These are phyloP conservation scores for Stellera chamaejasme DNA, from an alignment of 345 rosid species.

Conservation along the genomic window DNA sequence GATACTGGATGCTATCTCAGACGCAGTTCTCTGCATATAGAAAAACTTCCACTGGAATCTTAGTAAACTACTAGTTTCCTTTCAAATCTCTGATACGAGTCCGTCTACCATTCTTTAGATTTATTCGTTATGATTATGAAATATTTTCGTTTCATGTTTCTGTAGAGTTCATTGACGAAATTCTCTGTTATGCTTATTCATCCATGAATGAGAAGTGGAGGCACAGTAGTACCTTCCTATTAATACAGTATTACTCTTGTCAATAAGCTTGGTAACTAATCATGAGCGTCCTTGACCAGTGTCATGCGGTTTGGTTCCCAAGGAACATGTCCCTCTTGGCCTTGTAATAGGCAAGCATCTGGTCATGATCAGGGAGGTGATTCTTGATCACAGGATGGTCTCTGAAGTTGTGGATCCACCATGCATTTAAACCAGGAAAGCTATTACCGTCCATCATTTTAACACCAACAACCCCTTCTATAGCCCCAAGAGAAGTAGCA, in stretches of 20 bases:
- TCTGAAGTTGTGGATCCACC: constrained; percentile 31
- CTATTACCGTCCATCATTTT: constrained; percentile 17
- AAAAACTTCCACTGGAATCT: neutral
- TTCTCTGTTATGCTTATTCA: constrained; percentile 22
- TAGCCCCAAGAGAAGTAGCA: constrained; percentile 13
- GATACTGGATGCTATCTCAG: constrained; percentile 9
- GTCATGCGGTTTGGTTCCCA: constrained; percentile 3
- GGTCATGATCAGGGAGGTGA: constrained; percentile 17
- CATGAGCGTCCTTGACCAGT: no score
- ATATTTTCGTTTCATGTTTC: neutral
- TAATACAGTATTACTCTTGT: constrained; percentile 20
- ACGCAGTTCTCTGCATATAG: neutral
- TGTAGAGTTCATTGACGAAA: no score
- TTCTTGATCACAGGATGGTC: constrained; percentile 18
- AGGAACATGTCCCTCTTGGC: constrained; percentile 17
- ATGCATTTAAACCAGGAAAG: constrained; percentile 25
- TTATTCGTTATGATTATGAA: constrained; percentile 10
- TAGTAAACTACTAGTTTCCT: constrained; percentile 3
- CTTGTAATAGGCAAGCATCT: constrained; percentile 15
- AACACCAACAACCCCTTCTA: constrained; percentile 22
- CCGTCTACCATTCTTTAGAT: neutral
- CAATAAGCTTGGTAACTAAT: no score
- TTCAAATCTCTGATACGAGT: neutral
- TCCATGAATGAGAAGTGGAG: constrained; percentile 29
- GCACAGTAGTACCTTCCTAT: constrained; percentile 18